Percentiles rank a stretch among this genome's conserved stretches.
phyloP scores from a whole-genome alignment of 2,329 filamentous ascomycete genomes.

The Diaporthe citriasiana region DNA sequence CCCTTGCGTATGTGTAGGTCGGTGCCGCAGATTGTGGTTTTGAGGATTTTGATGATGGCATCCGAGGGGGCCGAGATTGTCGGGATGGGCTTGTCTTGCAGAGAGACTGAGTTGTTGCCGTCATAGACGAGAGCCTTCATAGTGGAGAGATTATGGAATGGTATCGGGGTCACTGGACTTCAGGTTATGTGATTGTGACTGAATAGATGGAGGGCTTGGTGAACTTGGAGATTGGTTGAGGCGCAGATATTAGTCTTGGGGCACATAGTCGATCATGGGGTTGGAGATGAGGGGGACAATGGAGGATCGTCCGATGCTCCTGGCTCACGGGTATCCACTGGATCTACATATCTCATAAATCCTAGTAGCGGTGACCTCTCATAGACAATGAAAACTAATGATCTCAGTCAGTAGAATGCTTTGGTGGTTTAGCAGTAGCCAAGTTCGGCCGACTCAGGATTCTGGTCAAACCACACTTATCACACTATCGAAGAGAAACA shows the following conservation, averaged over 20 bases:
- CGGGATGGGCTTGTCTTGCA: slow-evolving; percentile 60
- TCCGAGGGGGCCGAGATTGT: slow-evolving; percentile 59
- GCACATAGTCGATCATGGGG: neutral
- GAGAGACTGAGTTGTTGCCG: slow-evolving; percentile 50
- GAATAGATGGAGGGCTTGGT: neutral
- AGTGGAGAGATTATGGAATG: slow-evolving; percentile 34
- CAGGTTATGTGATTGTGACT: neutral
- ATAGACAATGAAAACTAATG: neutral
- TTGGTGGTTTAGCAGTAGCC: neutral
- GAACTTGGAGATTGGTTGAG: neutral
- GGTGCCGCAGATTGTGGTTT: slow-evolving; percentile 67
- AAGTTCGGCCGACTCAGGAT: neutral
- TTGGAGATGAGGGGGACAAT: neutral
- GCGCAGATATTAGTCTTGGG: neutral
- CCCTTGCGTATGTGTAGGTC: slow-evolving; percentile 70
- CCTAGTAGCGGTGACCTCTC: neutral
- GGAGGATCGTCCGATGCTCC: neutral
- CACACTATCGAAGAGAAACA: neutral
- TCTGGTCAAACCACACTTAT: neutral
- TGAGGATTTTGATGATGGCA: slow-evolving; percentile 62
- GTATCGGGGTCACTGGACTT: neutral
- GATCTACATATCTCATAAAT: neutral
- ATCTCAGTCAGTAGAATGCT: too few relatives aligned
- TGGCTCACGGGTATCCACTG: neutral
- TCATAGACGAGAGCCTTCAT: slow-evolving; percentile 65